A percentile compares a stretch with the other conserved stretches of the same genome.
Evolutionary conservation across 306 rosid genomes (phyloP).

Genomic region (Senna siamea): DNA sequence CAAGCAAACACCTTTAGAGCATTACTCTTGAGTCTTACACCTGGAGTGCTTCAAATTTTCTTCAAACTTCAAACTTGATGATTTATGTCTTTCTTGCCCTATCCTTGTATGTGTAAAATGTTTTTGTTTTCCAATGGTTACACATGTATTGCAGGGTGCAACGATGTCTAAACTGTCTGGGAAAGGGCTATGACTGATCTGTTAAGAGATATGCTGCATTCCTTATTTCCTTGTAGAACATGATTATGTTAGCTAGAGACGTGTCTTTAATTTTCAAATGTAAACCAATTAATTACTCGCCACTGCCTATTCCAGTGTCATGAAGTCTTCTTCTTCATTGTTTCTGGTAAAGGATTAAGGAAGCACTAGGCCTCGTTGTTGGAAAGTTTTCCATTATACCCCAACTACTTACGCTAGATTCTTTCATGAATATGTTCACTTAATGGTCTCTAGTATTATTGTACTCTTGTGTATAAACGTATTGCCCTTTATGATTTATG

Average conservation of each 20-base stretch:
- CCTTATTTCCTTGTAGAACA: no score
- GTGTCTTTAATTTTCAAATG: constrained; percentile 23
- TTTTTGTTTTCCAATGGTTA: constrained; percentile 27
- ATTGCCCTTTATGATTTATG: no score
- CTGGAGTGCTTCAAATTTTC: no score
- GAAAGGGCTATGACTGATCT: constrained; percentile 71
- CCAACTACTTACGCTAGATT: no score
- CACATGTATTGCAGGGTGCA: constrained; percentile 70
- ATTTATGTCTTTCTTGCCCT: background rate
- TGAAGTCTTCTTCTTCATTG: no score
- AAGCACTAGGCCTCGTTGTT: constrained; percentile 43
- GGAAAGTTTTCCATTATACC: no score
- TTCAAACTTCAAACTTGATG: constrained; percentile 19
- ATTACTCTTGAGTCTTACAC: no score
- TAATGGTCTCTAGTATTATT: no score
- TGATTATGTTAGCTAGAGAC: no score
- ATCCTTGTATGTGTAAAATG: background rate
- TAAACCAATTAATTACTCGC: background rate
- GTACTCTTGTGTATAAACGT: no score
- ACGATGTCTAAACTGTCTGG: constrained; percentile 83
- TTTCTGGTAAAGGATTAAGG: no score
- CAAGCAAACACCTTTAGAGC: background rate
- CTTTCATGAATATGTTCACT: no score
- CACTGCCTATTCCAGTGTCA: background rate
- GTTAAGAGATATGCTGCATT: constrained; percentile 16